Base-by-base conservation (phyloP, 2,329 filamentous ascomycete species). In the Cercospora citrullina region DNA sequence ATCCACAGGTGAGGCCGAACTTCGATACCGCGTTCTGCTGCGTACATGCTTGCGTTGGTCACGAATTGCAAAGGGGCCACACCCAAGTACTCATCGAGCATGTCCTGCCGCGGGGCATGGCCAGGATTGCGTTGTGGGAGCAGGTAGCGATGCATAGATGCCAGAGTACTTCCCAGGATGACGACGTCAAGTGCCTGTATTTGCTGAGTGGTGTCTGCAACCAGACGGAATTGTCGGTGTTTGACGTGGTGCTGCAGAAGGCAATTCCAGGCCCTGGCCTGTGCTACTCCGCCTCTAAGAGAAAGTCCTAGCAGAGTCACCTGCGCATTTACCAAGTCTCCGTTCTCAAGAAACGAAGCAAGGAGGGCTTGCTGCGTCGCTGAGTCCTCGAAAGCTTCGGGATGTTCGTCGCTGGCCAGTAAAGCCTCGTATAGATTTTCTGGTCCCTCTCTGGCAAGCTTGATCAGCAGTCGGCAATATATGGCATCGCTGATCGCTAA, bases 391-490 rank as follows among this genome's bases (percentile, higher is more conserved):
- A 89, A 84, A 7, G 84, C 82, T 68, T 90, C 88, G 1, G 88
- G 88, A 78, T 91, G 89, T 67, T 89, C 85, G 74, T 91, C 89
- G 71, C 84, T 89, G 45, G 82, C 74, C 7, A 89, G 73, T 9
- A 89, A 75, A 68, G 84, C 82, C 8, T 82, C 77, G 63, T 88
- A 82, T 21, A 88, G 74, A 6, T 81, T 78, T 33, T 80, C 82
- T n/a, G 90, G 84, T 31, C 84, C 82, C 36, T 85, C 82, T 21
- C 79, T 78, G 4, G 89, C 89, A 66, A 95, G 87, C 65, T 87
- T 86, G 48, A 87, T 82, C 5, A 96, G 74, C 9, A 91, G 83
- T 51, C 85, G 84, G 55, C 87, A 85, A 75, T 93, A 97, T 2
- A 86, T 84, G 4, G 87, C 89, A 5, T 84, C 79, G 4, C 86